Conservation (phyloP, 768 basidiomycete species). For the Imleria badia region DNA sequence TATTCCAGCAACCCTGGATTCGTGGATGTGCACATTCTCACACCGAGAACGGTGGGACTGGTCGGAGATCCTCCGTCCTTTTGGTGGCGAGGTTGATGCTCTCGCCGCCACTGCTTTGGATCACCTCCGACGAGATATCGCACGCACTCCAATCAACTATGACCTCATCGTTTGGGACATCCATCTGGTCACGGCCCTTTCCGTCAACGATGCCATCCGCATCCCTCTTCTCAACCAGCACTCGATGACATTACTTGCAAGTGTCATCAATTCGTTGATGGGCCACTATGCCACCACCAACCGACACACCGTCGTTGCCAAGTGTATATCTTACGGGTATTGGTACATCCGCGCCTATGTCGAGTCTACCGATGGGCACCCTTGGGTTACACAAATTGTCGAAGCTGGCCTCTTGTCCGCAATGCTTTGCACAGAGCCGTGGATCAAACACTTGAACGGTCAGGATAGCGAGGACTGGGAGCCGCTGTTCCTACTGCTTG, state of each 20-base stretch:
- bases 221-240: slow-evolving; percentile 21
- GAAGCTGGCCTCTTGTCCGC: slow-evolving; percentile 26
- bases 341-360: slow-evolving; percentile 31
- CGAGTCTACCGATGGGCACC: slow-evolving; percentile 25
- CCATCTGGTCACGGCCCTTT: slow-evolving; percentile 28
- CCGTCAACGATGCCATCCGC: slow-evolving; percentile 25
- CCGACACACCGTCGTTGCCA: slow-evolving; percentile 17
- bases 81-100: slow-evolving; percentile 14
- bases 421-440: slow-evolving; percentile 27
- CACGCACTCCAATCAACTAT: slow-evolving; percentile 21
- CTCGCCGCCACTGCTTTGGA: slow-evolving; percentile 25
- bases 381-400: slow-evolving; percentile 26
- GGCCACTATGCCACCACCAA: slow-evolving; percentile 1
- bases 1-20: slow-evolving; percentile 21
- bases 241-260: slow-evolving; percentile 19
- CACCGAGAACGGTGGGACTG: slow-evolving; percentile 26
- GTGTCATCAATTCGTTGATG: slow-evolving; percentile 18
- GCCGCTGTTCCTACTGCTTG: slow-evolving; percentile 23
- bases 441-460: slow-evolving; percentile 21
- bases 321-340: slow-evolving; percentile 28
- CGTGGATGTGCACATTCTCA: slow-evolving; percentile 29
- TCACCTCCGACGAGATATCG: slow-evolving; percentile 26
- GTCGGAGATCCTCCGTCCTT: slow-evolving; percentile 26
- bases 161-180: slow-evolving; percentile 32
- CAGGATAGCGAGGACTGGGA: slow-evolving; percentile 30